Base-by-base conservation (phyloP, 345 rosid genomes). In the Odontarrhena argentea region DNA sequence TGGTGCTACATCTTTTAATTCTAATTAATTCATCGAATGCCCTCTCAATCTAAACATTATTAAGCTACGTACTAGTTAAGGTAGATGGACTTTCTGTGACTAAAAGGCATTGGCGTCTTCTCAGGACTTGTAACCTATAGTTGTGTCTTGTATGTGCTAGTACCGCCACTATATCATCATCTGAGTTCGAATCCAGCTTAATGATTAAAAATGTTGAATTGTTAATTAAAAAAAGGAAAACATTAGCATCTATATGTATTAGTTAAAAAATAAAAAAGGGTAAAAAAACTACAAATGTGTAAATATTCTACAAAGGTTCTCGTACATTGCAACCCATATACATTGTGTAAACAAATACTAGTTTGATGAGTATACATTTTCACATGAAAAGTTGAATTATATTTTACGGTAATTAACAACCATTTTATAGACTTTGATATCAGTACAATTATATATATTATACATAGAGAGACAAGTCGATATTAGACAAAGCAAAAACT, bases 11-110 rank as follows among this genome's bases (percentile, higher is more conserved):
- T 49, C 51, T 68, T 45, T 58, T 48, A 46, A 62, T 46, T 46
- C 32, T 61, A 61, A 61, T 61, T 32, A 56, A 47, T 56, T 68
- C 57, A 48, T 47, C 48, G 22, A n/a, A 68, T 47, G 40, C 45
- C 37, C 22, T 38, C 57, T 36, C n/a, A 36, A 36, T 50, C 26
- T 38, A 5, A n/a, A 45, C 9, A 38, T 32, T 38, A 38, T 50
- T 51, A 40, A 41, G 22, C 15, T 13, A 62, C 34, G 9, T 38
- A 11, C 42, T 38, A 38, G 8, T 38, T 38, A 8, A 38, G 42
- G 11, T 38, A 9, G 42, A 38, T 38, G 9, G 42, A 38, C 42
- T 8, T 38, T 38, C 5, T 3, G 7, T 32, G 8, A 8, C 8
- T 38, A 7, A 36, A 36, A 36, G 2, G 9, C 40, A 36, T 36